Base-by-base conservation (phyloP, 140 eudicot genomes). In the Flaveria floridana region DNA sequence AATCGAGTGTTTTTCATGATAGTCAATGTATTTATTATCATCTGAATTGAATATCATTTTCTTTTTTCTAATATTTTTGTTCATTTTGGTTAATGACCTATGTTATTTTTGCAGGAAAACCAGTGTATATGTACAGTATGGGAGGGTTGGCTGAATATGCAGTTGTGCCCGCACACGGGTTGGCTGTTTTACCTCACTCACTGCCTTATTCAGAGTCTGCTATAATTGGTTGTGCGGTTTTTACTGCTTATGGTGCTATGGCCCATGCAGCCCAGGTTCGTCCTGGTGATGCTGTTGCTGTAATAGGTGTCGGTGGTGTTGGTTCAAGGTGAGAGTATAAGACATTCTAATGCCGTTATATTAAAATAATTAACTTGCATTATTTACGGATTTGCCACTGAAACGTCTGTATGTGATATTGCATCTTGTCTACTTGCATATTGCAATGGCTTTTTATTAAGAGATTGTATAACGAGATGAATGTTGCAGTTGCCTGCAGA, bases 231-330 rank as follows among this genome's bases (percentile, higher is more conserved):
- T 94, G 99, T 81, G 99, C 99, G 5, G 97, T 94, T 77, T 94
- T 94, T 81, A 90, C 99, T 70, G 99, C 99, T 56, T 94, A 90
- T 69, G 99, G 99, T 48, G 99, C 99, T 39, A 90, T 94, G 99
- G 95, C 90, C 82, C 99, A 94, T 81, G 99, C 97, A 50, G 99
- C 99, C 81, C 86, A 88, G 81, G 96, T 94, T 74, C 95, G 96
- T 20, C 90, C 96, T 44, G 99, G 99, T 78, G 97, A 94, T 85
- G 80, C 99, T 28, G 73, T 94, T 84, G 97, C 97, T 66, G 97
- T 94, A 47, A 94, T 94, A 68, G 99, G 98, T 70, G 86, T 90
- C 14, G 98, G 98, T 18, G 98, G 99, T 82, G 99, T 94, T 59
- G 99, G 99, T 77, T 88, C 95, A 65, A 94, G 99, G 99, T 94